Evolutionary conservation across 306 rosid species (phyloP).

Genomic region (Inga leiocalycina): DNA sequence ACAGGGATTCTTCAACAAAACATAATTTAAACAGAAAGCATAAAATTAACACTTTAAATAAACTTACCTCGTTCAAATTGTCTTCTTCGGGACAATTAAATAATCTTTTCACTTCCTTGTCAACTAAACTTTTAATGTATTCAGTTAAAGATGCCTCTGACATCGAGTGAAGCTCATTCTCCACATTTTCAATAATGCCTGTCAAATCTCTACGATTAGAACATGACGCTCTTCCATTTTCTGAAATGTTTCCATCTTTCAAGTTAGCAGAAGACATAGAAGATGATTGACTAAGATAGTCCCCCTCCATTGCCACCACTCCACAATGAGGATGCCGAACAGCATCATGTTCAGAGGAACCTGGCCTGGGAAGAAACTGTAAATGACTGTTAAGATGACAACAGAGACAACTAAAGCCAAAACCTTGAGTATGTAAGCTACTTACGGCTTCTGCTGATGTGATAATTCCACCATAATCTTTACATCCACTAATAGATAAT

Average conservation of each 20-base stretch:
- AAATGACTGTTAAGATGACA: constrained; percentile 42
- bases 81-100: constrained; percentile 35
- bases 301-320: constrained; percentile 34
- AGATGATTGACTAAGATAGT: constrained; percentile 40
- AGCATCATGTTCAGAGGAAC: constrained; percentile 41
- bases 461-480: constrained; percentile 41
- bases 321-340: constrained; percentile 50
- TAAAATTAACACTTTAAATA: constrained; percentile 6
- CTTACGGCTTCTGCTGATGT: constrained; percentile 64
- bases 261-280: constrained; percentile 28
- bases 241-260: constrained; percentile 36
- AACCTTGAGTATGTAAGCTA: constrained; percentile 37
- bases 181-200: constrained; percentile 58
- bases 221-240: constrained; percentile 37
- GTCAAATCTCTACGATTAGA: constrained; percentile 46
- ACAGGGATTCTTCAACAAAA: constrained; percentile 30
- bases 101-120: constrained; percentile 58
- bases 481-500: constrained; percentile 37
- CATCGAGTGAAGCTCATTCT: constrained; percentile 72
- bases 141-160: constrained; percentile 55
- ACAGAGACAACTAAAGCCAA: constrained; percentile 36
- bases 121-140: constrained; percentile 49
- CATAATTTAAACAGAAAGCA: constrained; percentile 14
- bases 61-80: constrained; percentile 55
- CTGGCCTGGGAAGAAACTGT: constrained; percentile 51